These are phyloP conservation scores for Eucalyptus marginata DNA, from an alignment of 345 rosid genomes.

Conservation along the genomic window DNA sequence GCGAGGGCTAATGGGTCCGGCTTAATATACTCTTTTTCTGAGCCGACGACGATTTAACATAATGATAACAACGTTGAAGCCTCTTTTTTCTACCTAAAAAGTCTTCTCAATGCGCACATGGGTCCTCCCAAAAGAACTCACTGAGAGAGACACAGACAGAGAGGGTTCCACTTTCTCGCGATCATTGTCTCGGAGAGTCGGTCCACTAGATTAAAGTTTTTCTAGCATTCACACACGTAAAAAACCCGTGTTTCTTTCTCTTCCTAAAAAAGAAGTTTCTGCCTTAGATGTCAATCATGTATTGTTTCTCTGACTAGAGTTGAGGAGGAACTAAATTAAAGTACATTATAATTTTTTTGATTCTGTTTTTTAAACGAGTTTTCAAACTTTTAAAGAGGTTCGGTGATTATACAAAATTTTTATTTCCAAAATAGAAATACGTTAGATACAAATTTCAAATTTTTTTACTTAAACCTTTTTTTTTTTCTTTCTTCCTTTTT, in stretches of 20 bases:
- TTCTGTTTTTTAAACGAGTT: too few relatives aligned
- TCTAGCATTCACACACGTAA: neutral
- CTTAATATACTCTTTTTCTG: neutral
- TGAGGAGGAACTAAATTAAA: neutral
- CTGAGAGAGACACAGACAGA: neutral
- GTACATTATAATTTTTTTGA: too few relatives aligned
- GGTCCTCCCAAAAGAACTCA: neutral
- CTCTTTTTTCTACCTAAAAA: neutral
- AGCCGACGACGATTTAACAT: neutral
- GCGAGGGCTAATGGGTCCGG: neutral
- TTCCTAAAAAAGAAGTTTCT: neutral
- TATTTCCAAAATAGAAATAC: rapidly evolving
- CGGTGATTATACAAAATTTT: rapidly evolving
- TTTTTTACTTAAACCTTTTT: too few relatives aligned
- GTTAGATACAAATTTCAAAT: too few relatives aligned
- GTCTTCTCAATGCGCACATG: neutral
- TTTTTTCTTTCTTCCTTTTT: too few relatives aligned
- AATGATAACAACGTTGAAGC: neutral
- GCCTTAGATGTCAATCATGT: neutral
- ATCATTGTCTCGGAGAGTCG: neutral
- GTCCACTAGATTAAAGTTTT: neutral
- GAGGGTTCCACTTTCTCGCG: neutral
- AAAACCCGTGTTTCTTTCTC: neutral
- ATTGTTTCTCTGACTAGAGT: neutral
- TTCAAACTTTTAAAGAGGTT: too few relatives aligned